A percentile compares a stretch with the other conserved stretches of the same genome.
These are phyloP conservation scores for Phyllostachys edulis DNA, from an alignment of 176 grass and related monocot species.

Conservation along the genomic window DNA sequence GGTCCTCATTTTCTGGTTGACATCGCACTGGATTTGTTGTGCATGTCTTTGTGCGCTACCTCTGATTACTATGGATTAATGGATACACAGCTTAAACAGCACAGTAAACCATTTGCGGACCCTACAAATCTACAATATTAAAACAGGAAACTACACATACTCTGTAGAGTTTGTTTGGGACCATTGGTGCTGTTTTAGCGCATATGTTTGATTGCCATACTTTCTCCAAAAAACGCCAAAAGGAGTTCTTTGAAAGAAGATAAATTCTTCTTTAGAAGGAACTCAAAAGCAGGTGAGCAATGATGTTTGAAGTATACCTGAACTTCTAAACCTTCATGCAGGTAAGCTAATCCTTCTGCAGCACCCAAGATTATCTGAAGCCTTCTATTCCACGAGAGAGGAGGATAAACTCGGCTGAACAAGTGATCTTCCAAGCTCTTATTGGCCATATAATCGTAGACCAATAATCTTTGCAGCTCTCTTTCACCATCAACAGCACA, in stretches of 20 bases:
- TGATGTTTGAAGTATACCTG: slow-evolving; percentile 52
- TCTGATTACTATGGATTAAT: not conserved
- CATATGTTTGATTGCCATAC: not conserved
- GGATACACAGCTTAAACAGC: not conserved
- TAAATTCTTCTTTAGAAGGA: not conserved
- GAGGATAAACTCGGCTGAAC: slow-evolving; percentile 55
- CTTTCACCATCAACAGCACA: slow-evolving; percentile 77
- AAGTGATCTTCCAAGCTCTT: slow-evolving; percentile 93
- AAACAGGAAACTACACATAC: not conserved
- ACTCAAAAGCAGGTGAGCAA: not conserved
- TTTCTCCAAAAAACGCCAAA: not conserved
- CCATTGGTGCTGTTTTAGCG: not conserved
- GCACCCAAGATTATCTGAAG: slow-evolving; percentile 85
- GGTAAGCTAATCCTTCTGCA: slow-evolving; percentile 78
- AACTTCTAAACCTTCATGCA: slow-evolving; percentile 82
- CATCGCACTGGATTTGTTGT: not conserved
- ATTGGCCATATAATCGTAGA: slow-evolving; percentile 94
- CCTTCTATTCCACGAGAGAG: slow-evolving; percentile 77
- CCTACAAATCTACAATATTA: not conserved
- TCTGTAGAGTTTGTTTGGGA: not conserved
- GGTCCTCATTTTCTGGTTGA: not conserved
- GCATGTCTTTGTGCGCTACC: not conserved
- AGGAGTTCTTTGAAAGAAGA: not conserved
- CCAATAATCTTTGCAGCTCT: slow-evolving; percentile 70
- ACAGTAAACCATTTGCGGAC: not conserved